Evolutionary conservation across 2,329 filamentous ascomycete genomes (phyloP), one percentile per base, ranked within the genome.

Genomic region (Ophiostoma ulmi): DNA sequence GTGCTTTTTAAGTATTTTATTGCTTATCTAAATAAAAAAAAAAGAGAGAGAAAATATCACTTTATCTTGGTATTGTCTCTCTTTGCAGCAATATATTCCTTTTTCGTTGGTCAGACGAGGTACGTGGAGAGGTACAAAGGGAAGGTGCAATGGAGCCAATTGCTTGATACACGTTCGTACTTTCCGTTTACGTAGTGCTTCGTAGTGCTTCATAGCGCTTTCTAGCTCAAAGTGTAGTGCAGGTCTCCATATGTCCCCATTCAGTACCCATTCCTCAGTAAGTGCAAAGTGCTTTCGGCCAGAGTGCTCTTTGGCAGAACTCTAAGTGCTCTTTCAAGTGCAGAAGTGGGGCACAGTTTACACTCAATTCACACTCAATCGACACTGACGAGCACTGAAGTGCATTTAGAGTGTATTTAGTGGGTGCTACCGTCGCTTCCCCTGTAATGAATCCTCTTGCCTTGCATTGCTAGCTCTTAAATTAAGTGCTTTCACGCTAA

Each of bases 121-220:
- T 48, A 48, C 44, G 44, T 48, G 44, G 44, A 48, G 44, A 48
- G 39, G 70, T 41, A 69, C 17, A n/a, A 70, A 68, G 68, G 68
- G 68, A 68, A 67, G 55, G 63, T 26, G 58, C 55, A 38, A 70
- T 41, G 63, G 68, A 41, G 61, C 41, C 17, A 36, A 58, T 58
- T 58, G 52, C 52, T 58, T 26, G 52, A 58, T 58, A 58, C 52
- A 58, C 52, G 52, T 58, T 58, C 52, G 52, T 58, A 22, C 52
- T 58, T 58, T 22, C 52, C 52, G 52, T 58, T 58, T 58, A 58
- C 52, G 52, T 58, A 26, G 52, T 58, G 52, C 52, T 11, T 58
- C 22, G 52, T 11, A 48, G 44, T 39, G 38, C 38, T 39, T 13
- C 38, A 10, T 39, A 39, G 38, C 8, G 44, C 44, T 48, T 48